Evolutionary conservation across 2,329 filamentous ascomycete species (phyloP).

Genomic region (Plectosphaerella sp.): DNA sequence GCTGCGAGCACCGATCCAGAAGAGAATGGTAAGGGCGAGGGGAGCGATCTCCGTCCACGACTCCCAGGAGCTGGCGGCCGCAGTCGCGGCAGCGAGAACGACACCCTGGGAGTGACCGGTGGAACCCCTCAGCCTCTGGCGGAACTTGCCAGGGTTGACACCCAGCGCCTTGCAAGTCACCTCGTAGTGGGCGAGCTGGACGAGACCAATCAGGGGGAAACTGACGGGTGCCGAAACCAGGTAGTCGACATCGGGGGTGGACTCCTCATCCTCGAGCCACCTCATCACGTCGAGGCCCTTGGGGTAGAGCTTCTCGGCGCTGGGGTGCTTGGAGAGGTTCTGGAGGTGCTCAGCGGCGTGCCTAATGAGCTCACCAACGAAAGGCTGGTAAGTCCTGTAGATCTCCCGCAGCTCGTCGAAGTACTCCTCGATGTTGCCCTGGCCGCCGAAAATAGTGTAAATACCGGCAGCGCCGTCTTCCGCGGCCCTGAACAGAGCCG

Average conservation of each 20-base stretch:
- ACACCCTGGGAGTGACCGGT: constrained; percentile 97
- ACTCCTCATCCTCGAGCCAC: constrained; percentile 86
- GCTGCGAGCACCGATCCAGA: constrained; percentile 97
- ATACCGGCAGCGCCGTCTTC: constrained; percentile 78
- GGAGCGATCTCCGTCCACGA: constrained; percentile 77
- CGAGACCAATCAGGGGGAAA: constrained; percentile 90
- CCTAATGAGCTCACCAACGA: constrained; percentile 80
- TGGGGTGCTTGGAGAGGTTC: constrained; percentile 73
- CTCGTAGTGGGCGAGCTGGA: constrained; percentile 92
- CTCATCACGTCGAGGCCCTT: constrained; percentile 94
- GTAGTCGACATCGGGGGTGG: constrained; percentile 91
- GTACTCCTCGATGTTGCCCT: constrained; percentile 99
- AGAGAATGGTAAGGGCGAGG: constrained; percentile 84
- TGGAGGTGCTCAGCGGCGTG: constrained; percentile 84
- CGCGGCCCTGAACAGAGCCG: constrained; percentile 84
- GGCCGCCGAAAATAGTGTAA: constrained; percentile 93
- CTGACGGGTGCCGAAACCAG: constrained; percentile 92
- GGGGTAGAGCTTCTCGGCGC: constrained; percentile 90
- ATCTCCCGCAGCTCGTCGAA: constrained; percentile 95
- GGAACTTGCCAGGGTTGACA: constrained; percentile 80
- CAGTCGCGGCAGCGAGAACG: constrained; percentile 86
- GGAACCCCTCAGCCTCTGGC: constrained; percentile 78
- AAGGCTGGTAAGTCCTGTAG: constrained; percentile 84
- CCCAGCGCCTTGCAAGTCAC: constrained; percentile 91
- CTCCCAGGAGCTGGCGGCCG: constrained; percentile 89